Conservation (phyloP, 176 grass and related monocot species). For the Aechmea fasciata region DNA sequence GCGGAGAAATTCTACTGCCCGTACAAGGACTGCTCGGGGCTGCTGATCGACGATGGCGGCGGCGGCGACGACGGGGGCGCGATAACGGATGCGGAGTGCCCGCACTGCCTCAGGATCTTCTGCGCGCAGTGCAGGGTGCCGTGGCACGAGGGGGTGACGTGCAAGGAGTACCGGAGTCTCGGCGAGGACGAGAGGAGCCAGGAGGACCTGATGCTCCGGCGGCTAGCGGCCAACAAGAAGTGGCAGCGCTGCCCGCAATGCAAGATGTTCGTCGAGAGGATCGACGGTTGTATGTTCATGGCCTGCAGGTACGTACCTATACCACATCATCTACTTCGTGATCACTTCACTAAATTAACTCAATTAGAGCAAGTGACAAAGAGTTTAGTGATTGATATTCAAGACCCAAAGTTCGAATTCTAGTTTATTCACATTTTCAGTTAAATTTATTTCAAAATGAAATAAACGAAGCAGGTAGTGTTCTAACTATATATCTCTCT, state of each 20-base stretch:
- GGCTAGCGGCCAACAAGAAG: constrained; percentile 33
- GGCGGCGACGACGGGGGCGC: background rate
- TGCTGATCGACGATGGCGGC: constrained; percentile 27
- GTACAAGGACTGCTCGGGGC: constrained; percentile 56
- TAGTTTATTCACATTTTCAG: no score
- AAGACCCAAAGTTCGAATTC: no score
- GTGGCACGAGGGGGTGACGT: constrained; percentile 42
- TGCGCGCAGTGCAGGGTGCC: constrained; percentile 49
- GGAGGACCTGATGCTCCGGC: constrained; percentile 50
- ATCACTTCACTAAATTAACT: background rate
- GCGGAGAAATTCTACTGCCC: constrained; percentile 65
- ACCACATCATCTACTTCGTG: background rate
- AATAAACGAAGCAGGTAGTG: no score
- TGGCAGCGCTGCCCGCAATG: constrained; percentile 85
- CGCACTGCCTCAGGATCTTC: constrained; percentile 54
- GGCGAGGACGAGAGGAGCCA: constrained; percentile 31
- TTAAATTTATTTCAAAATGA: no score
- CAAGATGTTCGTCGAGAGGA: constrained; percentile 71
- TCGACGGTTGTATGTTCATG: constrained; percentile 46
- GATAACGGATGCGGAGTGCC: constrained; percentile 45
- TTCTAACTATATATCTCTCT: no score
- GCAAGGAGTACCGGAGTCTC: constrained; percentile 34
- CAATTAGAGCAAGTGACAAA: no score
- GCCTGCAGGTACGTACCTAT: constrained; percentile 46
- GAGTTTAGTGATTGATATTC: no score